Percentiles rank a stretch among this genome's conserved stretches.
These are phyloP conservation scores for Candida glucosophila DNA, from an alignment of 1,139 yeast species.

Conservation along the genomic window DNA sequence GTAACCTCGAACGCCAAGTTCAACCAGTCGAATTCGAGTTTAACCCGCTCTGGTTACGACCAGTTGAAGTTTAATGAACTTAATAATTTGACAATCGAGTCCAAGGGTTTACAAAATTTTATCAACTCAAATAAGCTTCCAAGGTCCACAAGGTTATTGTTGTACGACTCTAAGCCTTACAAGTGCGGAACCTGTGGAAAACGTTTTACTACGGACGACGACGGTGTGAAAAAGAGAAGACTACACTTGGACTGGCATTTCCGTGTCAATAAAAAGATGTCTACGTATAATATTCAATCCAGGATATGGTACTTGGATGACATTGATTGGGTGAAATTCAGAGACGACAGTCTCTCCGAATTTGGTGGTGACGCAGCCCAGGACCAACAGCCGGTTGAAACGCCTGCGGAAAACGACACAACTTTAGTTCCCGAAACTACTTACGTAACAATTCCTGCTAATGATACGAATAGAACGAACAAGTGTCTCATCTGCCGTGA, in stretches of 20 bases:
- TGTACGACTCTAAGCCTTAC: slow-evolving; percentile 59
- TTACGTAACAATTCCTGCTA: slow-evolving; percentile 65
- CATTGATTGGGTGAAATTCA: slow-evolving; percentile 65
- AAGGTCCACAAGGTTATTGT: slow-evolving; percentile 19
- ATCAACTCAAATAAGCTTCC: slow-evolving; percentile 26
- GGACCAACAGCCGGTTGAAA: slow-evolving; percentile 7
- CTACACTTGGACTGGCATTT: slow-evolving; percentile 94
- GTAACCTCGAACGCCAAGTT: slow-evolving; percentile 7
- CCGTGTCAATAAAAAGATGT: slow-evolving; percentile 71
- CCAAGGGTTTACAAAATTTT: slow-evolving; percentile 26
- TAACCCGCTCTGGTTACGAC: slow-evolving; percentile 24
- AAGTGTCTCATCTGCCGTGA: slow-evolving; percentile 88
- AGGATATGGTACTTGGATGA: slow-evolving; percentile 79
- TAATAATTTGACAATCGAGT: slow-evolving; percentile 14
- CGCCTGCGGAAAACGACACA: slow-evolving; percentile 3
- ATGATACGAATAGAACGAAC: slow-evolving; percentile 56
- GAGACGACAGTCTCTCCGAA: slow-evolving; percentile 47
- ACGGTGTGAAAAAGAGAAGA: slow-evolving; percentile 47
- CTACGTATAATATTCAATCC: slow-evolving; percentile 43
- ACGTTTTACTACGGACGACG: slow-evolving; percentile 58
- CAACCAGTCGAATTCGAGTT: slow-evolving; percentile 8
- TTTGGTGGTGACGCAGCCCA: slow-evolving; percentile 16
- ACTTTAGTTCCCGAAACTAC: slow-evolving; percentile 13
- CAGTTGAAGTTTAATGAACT: slow-evolving; percentile 20
- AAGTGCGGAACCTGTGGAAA: slow-evolving; percentile 90